Evolutionary conservation across 768 basidiomycete species (phyloP).

Genomic region (Xerocomellus chrysenteron): DNA sequence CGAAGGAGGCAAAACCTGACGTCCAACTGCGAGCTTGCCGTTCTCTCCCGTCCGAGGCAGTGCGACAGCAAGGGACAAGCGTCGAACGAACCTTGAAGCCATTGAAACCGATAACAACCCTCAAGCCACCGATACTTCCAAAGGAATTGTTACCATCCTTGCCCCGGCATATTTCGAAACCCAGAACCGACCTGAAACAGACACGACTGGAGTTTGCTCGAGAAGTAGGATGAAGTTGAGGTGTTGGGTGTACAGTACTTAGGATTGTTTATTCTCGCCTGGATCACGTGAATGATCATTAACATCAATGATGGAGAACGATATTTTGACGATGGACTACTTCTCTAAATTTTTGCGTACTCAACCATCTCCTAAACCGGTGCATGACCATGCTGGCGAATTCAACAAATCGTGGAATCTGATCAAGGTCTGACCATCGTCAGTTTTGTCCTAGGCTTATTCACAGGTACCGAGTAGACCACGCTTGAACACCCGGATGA

Average conservation of each 20-base stretch:
- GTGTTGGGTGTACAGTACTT: not conserved
- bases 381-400: conserved; percentile 66
- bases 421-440: conserved; percentile 54
- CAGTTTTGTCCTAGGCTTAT: not conserved
- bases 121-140: conserved; percentile 30
- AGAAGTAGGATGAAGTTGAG: not conserved
- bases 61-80: not conserved
- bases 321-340: conserved; percentile 61
- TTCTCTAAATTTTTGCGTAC: conserved; percentile 74
- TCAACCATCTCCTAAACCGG: conserved; percentile 46
- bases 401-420: conserved; percentile 75
- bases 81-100: conserved; percentile 5
- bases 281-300: conserved; percentile 15
- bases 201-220: conserved; percentile 18
- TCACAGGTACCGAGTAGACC: conserved; percentile 45
- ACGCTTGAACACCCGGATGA: conserved; percentile 89
- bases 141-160: conserved; percentile 22
- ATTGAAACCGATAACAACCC: conserved; percentile 30
- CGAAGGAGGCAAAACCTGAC: not conserved
- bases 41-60: conserved; percentile 8
- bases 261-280: not conserved
- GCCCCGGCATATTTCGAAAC: conserved; percentile 5
- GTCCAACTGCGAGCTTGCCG: conserved; percentile 1
- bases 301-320: not conserved
- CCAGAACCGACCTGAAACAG: conserved; percentile 16